phyloP scores from a whole-genome alignment of 2,329 filamentous ascomycete species.

The Coniochaeta pulveracea region DNA sequence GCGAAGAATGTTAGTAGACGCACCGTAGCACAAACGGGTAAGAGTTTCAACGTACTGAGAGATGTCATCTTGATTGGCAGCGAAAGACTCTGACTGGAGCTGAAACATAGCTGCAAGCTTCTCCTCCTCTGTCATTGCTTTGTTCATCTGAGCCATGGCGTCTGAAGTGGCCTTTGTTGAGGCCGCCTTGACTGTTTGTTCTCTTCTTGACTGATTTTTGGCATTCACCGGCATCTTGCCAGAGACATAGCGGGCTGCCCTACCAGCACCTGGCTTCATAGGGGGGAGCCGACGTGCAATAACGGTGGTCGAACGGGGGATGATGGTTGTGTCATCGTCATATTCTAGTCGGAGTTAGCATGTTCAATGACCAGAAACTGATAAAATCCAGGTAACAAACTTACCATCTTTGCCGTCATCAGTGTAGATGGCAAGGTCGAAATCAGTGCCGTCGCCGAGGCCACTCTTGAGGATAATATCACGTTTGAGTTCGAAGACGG shows the following conservation, averaged over 20 bases:
- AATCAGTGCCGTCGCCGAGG: conserved; percentile 89
- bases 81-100: conserved; percentile 84
- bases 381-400: conserved; percentile 13
- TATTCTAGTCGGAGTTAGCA: conserved; percentile 55
- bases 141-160: conserved; percentile 56
- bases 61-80: conserved; percentile 86
- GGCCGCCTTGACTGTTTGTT: conserved; percentile 48
- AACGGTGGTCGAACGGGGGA: conserved; percentile 87
- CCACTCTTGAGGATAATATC: conserved; percentile 95
- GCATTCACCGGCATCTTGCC: conserved; percentile 89
- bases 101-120: conserved; percentile 88
- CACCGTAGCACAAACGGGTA: background rate
- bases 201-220: conserved; percentile 64
- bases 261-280: conserved; percentile 72
- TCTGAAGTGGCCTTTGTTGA: conserved; percentile 43
- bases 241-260: conserved; percentile 88
- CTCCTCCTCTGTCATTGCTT: conserved; percentile 83
- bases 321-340: conserved; percentile 95
- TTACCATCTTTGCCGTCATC: conserved; percentile 86
- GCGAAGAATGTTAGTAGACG: conserved; percentile 19
- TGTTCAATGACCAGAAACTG: background rate
- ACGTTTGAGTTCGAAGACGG: conserved; percentile 96
- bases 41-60: conserved; percentile 50
- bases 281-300: conserved; percentile 81
- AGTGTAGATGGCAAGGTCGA: conserved; percentile 88